Percentiles rank a stretch among this genome's conserved stretches.
These are phyloP conservation scores for Moricandia arvensis DNA, from an alignment of 345 rosid genomes.

Conservation along the genomic window DNA sequence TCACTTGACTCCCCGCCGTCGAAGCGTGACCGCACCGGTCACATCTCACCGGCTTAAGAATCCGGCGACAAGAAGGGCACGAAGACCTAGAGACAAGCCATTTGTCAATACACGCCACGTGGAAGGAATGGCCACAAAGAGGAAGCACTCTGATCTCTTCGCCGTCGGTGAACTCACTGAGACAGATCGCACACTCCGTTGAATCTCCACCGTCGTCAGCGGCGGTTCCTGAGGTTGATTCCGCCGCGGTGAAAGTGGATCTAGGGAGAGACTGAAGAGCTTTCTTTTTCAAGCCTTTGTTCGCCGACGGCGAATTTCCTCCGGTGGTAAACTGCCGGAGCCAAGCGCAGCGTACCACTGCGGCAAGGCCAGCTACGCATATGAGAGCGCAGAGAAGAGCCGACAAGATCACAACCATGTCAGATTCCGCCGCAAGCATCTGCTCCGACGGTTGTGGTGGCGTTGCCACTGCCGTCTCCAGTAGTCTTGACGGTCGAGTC, in stretches of 20 bases:
- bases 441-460: conserved; percentile 44
- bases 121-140: conserved; percentile 61
- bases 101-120: conserved; percentile 59
- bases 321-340: conserved; percentile 33
- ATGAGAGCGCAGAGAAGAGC: conserved; percentile 74
- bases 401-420: conserved; percentile 62
- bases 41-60: conserved; percentile 41
- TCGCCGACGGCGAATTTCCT: conserved; percentile 26
- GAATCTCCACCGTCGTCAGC: conserved; percentile 1
- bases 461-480: conserved; percentile 16
- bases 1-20: conserved; percentile 6
- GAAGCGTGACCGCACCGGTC: conserved; percentile 30
- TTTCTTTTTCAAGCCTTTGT: conserved; percentile 74
- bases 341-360: conserved; percentile 63
- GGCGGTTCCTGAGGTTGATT: conserved; percentile 2
- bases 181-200: conserved; percentile 58
- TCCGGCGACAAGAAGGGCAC: conserved; percentile 72
- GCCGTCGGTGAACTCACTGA: conserved; percentile 50
- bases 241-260: conserved; percentile 46
- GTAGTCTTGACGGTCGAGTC: conserved; percentile 42
- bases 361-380: conserved; percentile 64
- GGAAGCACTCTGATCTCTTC: conserved; percentile 61
- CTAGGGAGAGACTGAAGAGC: conserved; percentile 61
- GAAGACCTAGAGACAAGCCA: conserved; percentile 62
- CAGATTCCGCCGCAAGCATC: conserved; percentile 45